Percentiles rank a stretch among this genome's conserved stretches.
Evolutionary conservation across 225 moss, liverwort and hornwort species (phyloP).

Genomic region (Anthoceros angustus): DNA sequence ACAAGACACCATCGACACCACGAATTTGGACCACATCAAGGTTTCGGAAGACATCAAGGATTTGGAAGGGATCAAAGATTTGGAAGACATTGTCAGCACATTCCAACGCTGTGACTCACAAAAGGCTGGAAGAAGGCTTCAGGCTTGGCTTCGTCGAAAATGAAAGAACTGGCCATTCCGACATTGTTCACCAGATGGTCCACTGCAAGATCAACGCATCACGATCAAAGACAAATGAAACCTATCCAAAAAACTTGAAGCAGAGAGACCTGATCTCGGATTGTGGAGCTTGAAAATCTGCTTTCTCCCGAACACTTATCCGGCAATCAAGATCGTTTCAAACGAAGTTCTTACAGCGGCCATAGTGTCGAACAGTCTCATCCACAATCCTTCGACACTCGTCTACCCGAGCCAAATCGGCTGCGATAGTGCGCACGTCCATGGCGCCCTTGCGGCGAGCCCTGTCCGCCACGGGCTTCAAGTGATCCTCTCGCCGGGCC

Average conservation of each 20-base stretch:
- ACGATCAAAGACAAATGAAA: not conserved
- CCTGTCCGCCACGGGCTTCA: conserved; percentile 24
- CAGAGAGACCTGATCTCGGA: too few relatives aligned
- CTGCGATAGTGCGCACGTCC: conserved; percentile 21
- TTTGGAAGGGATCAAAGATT: not conserved
- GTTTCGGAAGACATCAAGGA: not conserved
- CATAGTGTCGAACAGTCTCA: conserved; percentile 24
- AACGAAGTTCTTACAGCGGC: conserved; percentile 19
- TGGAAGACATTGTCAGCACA: not conserved
- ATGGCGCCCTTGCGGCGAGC: conserved; percentile 22
- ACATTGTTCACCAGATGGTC: conserved; percentile 40
- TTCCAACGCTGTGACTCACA: not conserved
- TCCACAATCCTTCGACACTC: conserved; percentile 33
- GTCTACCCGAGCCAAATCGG: conserved; percentile 25
- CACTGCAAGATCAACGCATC: conserved; percentile 18
- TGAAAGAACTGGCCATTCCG: conserved; percentile 23
- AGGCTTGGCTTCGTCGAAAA: conserved; percentile 19
- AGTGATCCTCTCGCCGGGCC: conserved; percentile 22
- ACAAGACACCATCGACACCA: too few relatives aligned
- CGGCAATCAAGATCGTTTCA: not conserved
- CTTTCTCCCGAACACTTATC: too few relatives aligned
- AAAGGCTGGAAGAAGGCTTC: not conserved
- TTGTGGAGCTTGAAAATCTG: not conserved
- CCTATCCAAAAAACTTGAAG: not conserved
- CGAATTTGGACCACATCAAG: too few relatives aligned